Percentiles rank a stretch among this genome's conserved stretches.
Evolutionary conservation across 2,329 filamentous ascomycete species (phyloP).

Genomic region (Nemania serpens): DNA sequence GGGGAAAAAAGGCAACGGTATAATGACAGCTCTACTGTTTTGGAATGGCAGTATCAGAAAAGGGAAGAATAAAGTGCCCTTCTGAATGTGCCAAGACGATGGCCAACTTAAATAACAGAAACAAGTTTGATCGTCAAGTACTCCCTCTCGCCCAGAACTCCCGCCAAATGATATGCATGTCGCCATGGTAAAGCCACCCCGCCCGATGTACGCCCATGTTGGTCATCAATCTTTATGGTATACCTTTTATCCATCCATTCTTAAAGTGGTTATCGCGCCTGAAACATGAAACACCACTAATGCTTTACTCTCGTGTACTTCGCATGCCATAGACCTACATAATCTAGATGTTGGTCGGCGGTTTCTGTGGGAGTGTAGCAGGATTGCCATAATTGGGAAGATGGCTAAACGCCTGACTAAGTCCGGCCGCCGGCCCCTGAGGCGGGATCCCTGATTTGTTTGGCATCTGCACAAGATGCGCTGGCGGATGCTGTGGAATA

Average conservation of each 20-base stretch:
- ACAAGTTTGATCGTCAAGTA: conserved; percentile 26
- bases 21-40: neutral
- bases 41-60: neutral
- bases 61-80: neutral
- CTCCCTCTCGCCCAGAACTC: conserved; percentile 37
- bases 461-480: conserved; percentile 52
- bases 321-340: conserved; percentile 31
- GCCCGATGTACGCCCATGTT: conserved; percentile 37
- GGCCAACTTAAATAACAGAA: conserved; percentile 27
- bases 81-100: conserved; percentile 19
- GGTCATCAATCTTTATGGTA: conserved; percentile 33
- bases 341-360: conserved; percentile 54
- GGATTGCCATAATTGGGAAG: conserved; percentile 64
- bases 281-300: conserved; percentile 39
- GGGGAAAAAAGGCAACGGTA: neutral
- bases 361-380: conserved; percentile 64
- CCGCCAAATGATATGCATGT: conserved; percentile 37
- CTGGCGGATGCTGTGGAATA: conserved; percentile 45
- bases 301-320: conserved; percentile 38
- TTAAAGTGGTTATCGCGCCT: conserved; percentile 27
- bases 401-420: conserved; percentile 54
- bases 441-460: conserved; percentile 51
- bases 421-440: conserved; percentile 43
- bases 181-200: conserved; percentile 31
- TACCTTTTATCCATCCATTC: conserved; percentile 37